Conservation (phyloP, 2,329 filamentous ascomycete species). For the Paracoccidioides brasiliensis region DNA sequence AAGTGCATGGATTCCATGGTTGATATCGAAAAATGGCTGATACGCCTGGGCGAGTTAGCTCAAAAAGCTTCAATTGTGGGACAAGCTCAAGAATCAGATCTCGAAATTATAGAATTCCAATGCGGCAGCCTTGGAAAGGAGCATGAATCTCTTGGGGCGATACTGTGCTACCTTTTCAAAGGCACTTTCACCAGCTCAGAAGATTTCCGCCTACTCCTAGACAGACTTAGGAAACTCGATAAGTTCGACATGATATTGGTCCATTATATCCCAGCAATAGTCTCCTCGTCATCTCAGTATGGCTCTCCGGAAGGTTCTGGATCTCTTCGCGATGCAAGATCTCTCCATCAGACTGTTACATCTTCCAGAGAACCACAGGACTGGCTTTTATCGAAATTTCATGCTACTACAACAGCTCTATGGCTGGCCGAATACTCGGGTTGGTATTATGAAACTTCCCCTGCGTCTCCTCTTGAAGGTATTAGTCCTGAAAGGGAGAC, state of each 20-base stretch:
- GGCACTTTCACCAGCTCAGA: slow-evolving; percentile 54
- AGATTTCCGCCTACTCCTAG: slow-evolving; percentile 63
- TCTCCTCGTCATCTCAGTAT: slow-evolving; percentile 63
- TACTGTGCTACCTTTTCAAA: slow-evolving; percentile 66
- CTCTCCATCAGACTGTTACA: slow-evolving; percentile 56
- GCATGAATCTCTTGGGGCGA: slow-evolving; percentile 76
- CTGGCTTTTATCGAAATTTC: slow-evolving; percentile 63
- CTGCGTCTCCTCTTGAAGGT: slow-evolving; percentile 44
- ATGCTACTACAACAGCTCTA: slow-evolving; percentile 65
- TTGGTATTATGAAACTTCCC: slow-evolving; percentile 65
- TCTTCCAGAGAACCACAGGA: slow-evolving; percentile 51
- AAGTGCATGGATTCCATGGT: slow-evolving; percentile 66
- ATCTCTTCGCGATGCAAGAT: slow-evolving; percentile 54
- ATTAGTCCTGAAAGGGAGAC: slow-evolving; percentile 56
- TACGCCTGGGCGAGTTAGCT: slow-evolving; percentile 60
- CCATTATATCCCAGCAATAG: slow-evolving; percentile 70
- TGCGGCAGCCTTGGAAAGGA: slow-evolving; percentile 70
- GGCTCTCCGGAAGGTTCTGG: slow-evolving; percentile 62
- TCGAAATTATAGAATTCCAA: slow-evolving; percentile 70
- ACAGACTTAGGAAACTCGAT: slow-evolving; percentile 54
- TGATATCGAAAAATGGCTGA: slow-evolving; percentile 63
- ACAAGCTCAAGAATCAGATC: slow-evolving; percentile 48
- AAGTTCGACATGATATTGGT: slow-evolving; percentile 63
- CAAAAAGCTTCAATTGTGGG: slow-evolving; percentile 65
- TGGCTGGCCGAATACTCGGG: slow-evolving; percentile 93